Conservation (phyloP, 1,284 basidiomycete genomes). For the Rhodotorula sp. region DNA sequence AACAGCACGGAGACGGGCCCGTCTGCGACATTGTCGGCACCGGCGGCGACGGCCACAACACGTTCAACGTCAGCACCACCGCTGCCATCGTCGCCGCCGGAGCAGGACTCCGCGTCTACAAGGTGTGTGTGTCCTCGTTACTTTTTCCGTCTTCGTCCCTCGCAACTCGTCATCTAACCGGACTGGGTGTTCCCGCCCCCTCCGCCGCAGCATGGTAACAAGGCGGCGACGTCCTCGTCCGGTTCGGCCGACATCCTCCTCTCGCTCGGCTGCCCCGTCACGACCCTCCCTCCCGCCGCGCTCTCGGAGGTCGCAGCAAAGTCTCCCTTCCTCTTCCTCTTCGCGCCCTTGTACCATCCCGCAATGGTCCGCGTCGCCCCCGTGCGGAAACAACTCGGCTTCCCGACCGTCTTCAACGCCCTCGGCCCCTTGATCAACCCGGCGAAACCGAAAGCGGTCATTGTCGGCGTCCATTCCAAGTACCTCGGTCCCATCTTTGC, state of each 20-base stretch:
- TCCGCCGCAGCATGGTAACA: slow-evolving; percentile 73
- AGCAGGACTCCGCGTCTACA: slow-evolving; percentile 86
- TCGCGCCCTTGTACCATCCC: slow-evolving; percentile 91
- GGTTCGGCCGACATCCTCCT: slow-evolving; percentile 92
- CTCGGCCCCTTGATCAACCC: slow-evolving; percentile 95
- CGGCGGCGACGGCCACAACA: slow-evolving; percentile 95
- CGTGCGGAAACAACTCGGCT: slow-evolving; percentile 79
- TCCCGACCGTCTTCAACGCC: slow-evolving; percentile 96
- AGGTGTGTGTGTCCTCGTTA: slow-evolving; percentile 56
- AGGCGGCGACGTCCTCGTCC: slow-evolving; percentile 89
- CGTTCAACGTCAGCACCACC: slow-evolving; percentile 96
- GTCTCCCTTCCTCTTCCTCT: slow-evolving; percentile 86
- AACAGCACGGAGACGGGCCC: slow-evolving; percentile 25
- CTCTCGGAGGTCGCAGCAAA: slow-evolving; percentile 56
- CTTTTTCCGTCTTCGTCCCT: too few relatives aligned
- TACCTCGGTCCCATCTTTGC: slow-evolving; percentile 85
- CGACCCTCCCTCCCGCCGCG: slow-evolving; percentile 62
- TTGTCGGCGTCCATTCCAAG: slow-evolving; percentile 83
- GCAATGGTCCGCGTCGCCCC: slow-evolving; percentile 79
- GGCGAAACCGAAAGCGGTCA: slow-evolving; percentile 75
- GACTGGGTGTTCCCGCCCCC: not conserved
- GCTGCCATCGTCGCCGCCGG: slow-evolving; percentile 93
- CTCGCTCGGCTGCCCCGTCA: slow-evolving; percentile 74
- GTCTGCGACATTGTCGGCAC: slow-evolving; percentile 64
- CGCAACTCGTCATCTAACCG: not conserved